Evolutionary conservation across 805 yeast species (phyloP).

Genomic region (Sugiyamaella valdiviana): DNA sequence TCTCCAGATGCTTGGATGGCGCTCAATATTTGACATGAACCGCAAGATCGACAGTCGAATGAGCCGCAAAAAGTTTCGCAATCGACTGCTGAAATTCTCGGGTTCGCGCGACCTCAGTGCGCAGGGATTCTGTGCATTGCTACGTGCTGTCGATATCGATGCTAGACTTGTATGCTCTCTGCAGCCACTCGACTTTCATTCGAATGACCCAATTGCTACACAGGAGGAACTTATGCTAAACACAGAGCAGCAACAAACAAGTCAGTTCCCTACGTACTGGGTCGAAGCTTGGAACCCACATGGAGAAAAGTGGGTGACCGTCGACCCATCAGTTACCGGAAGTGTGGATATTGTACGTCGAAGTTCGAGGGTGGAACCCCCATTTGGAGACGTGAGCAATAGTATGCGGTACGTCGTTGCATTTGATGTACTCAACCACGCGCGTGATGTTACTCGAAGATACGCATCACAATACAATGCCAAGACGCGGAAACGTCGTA

Average conservation of each 20-base stretch:
- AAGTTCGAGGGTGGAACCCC: conserved; percentile 66
- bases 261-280: conserved; percentile 74
- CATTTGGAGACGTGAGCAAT: conserved; percentile 50
- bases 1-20: conserved; percentile 43
- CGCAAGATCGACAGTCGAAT: conserved; percentile 22
- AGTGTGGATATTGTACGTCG: conserved; percentile 57
- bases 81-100: conserved; percentile 38
- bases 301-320: conserved; percentile 68
- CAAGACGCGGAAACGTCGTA: conserved; percentile 65
- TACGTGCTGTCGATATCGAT: conserved; percentile 63
- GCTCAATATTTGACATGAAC: conserved; percentile 33
- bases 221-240: conserved; percentile 13
- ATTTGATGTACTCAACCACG: conserved; percentile 56
- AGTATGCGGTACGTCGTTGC: conserved; percentile 71
- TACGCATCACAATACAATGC: conserved; percentile 69
- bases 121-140: conserved; percentile 76
- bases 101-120: conserved; percentile 80
- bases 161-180: conserved; percentile 74
- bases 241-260: conserved; percentile 1
- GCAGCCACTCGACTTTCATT: conserved; percentile 84
- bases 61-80: conserved; percentile 39
- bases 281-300: conserved; percentile 85
- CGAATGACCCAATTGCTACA: conserved; percentile 16
- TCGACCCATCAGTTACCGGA: conserved; percentile 69
- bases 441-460: conserved; percentile 78